Percentiles rank a stretch among this genome's conserved stretches.
Conservation (phyloP, 2,329 filamentous ascomycete species). For the Teratosphaeriaceae sp. region DNA sequence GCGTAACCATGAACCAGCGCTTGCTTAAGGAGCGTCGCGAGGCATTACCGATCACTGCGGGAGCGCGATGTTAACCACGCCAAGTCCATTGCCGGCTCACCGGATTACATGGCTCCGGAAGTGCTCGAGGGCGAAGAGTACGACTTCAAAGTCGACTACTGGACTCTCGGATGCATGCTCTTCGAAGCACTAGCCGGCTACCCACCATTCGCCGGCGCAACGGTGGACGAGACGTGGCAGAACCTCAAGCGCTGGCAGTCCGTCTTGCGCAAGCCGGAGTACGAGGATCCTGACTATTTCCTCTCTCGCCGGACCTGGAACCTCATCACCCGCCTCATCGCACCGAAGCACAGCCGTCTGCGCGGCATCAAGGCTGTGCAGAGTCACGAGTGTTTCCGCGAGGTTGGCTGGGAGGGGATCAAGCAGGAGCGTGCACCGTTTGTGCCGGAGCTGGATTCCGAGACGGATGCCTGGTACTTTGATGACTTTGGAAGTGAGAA, state of each 20-base stretch:
- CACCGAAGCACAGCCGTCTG: slow-evolving; percentile 64
- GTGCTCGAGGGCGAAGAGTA: slow-evolving; percentile 95
- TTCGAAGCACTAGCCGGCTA: slow-evolving; percentile 96
- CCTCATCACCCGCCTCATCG: slow-evolving; percentile 71
- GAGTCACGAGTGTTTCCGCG: slow-evolving; percentile 83
- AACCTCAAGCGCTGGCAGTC: slow-evolving; percentile 98
- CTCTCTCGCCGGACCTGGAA: slow-evolving; percentile 95
- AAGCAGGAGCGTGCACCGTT: slow-evolving; percentile 87
- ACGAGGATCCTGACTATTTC: slow-evolving; percentile 97
- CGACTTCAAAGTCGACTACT: slow-evolving; percentile 98
- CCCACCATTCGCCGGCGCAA: slow-evolving; percentile 90
- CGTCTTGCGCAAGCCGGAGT: slow-evolving; percentile 89
- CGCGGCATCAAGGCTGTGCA: slow-evolving; percentile 85
- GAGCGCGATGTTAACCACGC: slow-evolving; percentile 95
- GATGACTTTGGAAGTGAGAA: slow-evolving; percentile 95
- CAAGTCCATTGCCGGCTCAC: slow-evolving; percentile 95
- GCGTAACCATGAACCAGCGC: slow-evolving; percentile 78
- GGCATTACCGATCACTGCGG: slow-evolving; percentile 86
- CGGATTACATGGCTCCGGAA: slow-evolving; percentile 98
- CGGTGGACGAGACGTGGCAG: slow-evolving; percentile 96
- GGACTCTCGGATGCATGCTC: slow-evolving; percentile 97
- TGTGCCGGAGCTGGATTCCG: slow-evolving; percentile 92
- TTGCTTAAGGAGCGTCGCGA: slow-evolving; percentile 87
- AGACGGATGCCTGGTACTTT: slow-evolving; percentile 98
- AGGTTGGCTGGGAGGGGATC: slow-evolving; percentile 81